Evolutionary conservation across 2,329 filamentous ascomycete species (phyloP), one percentile per base, ranked within the genome.

Genomic region (Seiridium unicorne): DNA sequence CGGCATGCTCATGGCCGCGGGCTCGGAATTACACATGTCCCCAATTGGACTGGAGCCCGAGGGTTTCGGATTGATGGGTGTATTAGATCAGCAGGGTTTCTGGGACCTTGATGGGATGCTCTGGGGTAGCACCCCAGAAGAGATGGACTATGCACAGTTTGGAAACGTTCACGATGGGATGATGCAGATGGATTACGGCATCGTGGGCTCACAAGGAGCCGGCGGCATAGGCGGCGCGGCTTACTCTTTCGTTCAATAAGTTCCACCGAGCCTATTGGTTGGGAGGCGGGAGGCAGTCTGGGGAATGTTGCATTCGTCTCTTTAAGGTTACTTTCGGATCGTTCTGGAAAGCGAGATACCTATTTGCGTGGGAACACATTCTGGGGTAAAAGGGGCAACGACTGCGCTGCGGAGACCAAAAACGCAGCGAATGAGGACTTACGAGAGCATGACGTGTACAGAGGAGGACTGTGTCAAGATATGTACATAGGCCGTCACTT

Each of bases 91-190:
- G 66, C 78, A 82, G 48, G 80, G 80, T 7, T 73, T 84, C 9
- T 84, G 82, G 81, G 82, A 85, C 68, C 71, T 84, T 7, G 82
- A 85, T 65, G 82, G 81, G 61, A 83, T 84, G 81, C 76, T 79
- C 66, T 85, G 82, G 83, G 74, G 76, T 44, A 74, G 74, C 18
- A 26, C 18, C 55, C 68, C 77, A 36, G 72, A 76, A 7, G 78
- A 80, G 62, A 68, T 73, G 66, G 71, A 73, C 31, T 73, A 69
- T 68, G 64, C 67, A 44, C 71, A 71, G 49, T 70, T 72, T 62
- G 67, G 68, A 61, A 64, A 60, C 62, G 62, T 62, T 61, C 65
- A 71, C 57, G 65, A 65, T 48, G 61, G 48, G 9, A 75, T 79
- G 69, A 72, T 72, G 61, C 64, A 68, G 9, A 64, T 65, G 49